A percentile compares a stretch with the other conserved stretches of the same genome.
These are phyloP conservation scores for Fusarium solani-melongenae DNA, from an alignment of 2,329 filamentous ascomycete species.

Conservation along the genomic window DNA sequence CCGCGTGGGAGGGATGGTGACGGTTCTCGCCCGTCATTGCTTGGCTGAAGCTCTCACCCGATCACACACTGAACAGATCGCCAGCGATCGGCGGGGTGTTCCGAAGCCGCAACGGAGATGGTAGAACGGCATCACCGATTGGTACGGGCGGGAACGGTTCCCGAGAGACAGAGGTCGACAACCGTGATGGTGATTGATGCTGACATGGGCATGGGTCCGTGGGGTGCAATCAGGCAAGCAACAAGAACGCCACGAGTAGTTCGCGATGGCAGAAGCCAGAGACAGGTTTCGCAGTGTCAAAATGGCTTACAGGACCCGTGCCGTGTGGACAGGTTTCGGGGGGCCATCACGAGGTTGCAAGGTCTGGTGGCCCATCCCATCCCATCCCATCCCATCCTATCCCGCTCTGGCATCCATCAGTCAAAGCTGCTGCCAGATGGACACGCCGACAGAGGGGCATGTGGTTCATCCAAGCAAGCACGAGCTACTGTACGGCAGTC, in stretches of 20 bases:
- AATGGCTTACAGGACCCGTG: conserved; percentile 1
- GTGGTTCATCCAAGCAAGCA: background rate
- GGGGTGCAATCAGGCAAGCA: background rate
- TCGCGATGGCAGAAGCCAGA: background rate
- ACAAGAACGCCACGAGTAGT: background rate
- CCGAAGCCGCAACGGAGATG: conserved; percentile 24
- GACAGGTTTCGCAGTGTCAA: background rate
- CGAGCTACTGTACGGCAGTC: conserved; percentile 24
- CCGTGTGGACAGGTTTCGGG: conserved; percentile 13
- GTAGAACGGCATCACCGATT: conserved; percentile 40
- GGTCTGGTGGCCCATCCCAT: conserved; percentile 9
- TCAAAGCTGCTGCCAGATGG: background rate
- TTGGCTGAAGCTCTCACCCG: conserved; percentile 20
- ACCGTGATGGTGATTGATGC: conserved; percentile 10
- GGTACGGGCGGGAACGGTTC: conserved; percentile 14
- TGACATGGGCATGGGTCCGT: conserved; percentile 8
- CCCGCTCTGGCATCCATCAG: background rate
- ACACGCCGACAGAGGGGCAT: background rate
- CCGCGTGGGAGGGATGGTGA: conserved; percentile 27
- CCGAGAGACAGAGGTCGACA: background rate
- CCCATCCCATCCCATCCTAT: background rate
- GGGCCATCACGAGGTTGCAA: conserved; percentile 1
- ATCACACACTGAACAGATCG: conserved; percentile 15
- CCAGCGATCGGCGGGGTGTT: conserved; percentile 35
- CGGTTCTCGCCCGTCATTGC: conserved; percentile 7